phyloP scores from a whole-genome alignment of 768 basidiomycete genomes.

The Pleurotus tuber-regium region DNA sequence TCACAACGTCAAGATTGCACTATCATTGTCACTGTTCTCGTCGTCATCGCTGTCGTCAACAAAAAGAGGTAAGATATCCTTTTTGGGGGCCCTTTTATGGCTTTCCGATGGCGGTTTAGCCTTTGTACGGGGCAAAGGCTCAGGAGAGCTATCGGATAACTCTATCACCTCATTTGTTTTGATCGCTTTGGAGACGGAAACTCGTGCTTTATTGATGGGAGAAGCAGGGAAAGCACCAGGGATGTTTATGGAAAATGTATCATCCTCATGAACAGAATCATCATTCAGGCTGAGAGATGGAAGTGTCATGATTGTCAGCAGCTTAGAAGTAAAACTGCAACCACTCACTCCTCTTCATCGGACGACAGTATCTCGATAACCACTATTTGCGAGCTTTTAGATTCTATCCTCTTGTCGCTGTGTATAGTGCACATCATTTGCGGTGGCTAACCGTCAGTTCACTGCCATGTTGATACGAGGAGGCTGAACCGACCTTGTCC shows the following conservation, averaged over 20 bases:
- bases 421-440: too few species aligned
- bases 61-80: slow-evolving; percentile 20
- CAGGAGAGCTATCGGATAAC: slow-evolving; percentile 24
- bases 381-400: too few species aligned
- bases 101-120: slow-evolving; percentile 2
- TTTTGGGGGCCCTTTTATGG: neutral
- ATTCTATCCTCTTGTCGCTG: too few species aligned
- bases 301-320: too few species aligned
- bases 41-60: slow-evolving; percentile 27
- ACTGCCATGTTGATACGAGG: too few species aligned
- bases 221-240: neutral
- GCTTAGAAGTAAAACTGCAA: slow-evolving; percentile 10
- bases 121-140: slow-evolving; percentile 10
- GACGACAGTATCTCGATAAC: slow-evolving; percentile 5
- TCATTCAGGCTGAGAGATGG: too few species aligned
- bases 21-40: slow-evolving; percentile 25
- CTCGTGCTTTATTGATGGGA: neutral
- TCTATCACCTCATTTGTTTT: slow-evolving; percentile 21
- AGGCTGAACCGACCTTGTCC: too few species aligned
- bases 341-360: slow-evolving; percentile 7
- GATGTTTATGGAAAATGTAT: neutral
- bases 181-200: neutral
- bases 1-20: slow-evolving; percentile 37
- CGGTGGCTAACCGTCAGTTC: too few species aligned
- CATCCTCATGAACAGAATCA: neutral